Conservation (phyloP, 306 rosid species). For the Purshia tridentata region DNA sequence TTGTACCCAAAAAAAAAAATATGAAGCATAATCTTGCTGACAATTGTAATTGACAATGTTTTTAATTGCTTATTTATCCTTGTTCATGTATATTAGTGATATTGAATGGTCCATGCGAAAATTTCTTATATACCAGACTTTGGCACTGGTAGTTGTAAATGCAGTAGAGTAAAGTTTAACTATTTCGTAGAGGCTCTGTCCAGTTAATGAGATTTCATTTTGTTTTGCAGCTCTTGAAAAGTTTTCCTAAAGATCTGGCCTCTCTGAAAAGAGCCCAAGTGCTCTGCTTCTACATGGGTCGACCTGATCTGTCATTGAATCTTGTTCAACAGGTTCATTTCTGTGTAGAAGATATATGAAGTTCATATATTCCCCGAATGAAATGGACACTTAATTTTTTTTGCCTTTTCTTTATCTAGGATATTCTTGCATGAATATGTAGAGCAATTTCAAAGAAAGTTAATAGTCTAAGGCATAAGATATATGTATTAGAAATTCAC, state of each 20-base stretch:
- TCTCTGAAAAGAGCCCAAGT: conserved; percentile 82
- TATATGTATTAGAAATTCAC: not conserved
- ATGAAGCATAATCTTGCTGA: not conserved
- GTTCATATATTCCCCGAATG: conserved; percentile 8
- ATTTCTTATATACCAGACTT: not conserved
- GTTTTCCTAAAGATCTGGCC: conserved; percentile 74
- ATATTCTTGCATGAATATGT: not conserved
- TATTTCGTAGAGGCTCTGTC: not conserved
- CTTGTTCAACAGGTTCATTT: conserved; percentile 71
- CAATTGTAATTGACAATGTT: not conserved
- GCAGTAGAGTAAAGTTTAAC: not conserved
- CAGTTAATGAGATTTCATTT: not conserved
- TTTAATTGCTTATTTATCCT: not conserved
- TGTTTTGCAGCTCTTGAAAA: conserved; percentile 57
- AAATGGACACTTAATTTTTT: not conserved
- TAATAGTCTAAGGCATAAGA: not conserved
- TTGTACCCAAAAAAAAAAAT: no score
- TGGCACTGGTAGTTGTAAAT: not conserved
- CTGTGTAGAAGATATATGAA: not conserved
- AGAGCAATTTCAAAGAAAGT: conserved; percentile 1
- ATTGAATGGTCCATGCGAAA: not conserved
- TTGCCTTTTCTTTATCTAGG: not conserved
- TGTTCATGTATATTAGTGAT: not conserved
- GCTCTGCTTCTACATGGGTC: conserved; percentile 73
- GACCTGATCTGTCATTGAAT: conserved; percentile 52